A percentile compares a stretch with the other conserved stretches of the same genome.
Evolutionary conservation across 2,329 filamentous ascomycete genomes (phyloP).

Genomic region (Diplodia corticola): DNA sequence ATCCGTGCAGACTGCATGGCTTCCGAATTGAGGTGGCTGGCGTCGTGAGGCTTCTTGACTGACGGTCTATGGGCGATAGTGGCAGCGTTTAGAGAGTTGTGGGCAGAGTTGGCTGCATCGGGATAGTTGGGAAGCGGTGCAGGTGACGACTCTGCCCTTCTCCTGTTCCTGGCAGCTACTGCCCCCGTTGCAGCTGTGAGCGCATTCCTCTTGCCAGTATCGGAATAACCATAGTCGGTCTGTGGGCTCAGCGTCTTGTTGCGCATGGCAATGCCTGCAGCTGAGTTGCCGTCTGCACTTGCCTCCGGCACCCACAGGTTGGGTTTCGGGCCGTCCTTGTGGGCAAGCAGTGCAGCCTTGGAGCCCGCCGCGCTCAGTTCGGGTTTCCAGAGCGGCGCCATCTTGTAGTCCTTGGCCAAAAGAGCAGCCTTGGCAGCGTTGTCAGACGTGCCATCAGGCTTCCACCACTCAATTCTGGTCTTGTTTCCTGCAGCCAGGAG

Average conservation of each 20-base stretch:
- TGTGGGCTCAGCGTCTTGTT: conserved; percentile 50
- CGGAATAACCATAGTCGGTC: conserved; percentile 49
- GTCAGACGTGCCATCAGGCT: conserved; percentile 58
- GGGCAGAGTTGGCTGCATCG: conserved; percentile 60
- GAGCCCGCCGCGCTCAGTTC: conserved; percentile 65
- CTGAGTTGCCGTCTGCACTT: conserved; percentile 61
- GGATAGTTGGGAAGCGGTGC: conserved; percentile 49
- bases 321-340: conserved; percentile 53
- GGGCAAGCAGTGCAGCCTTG: conserved; percentile 71
- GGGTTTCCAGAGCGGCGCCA: conserved; percentile 63
- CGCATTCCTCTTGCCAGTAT: conserved; percentile 62
- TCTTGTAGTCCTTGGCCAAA: conserved; percentile 61
- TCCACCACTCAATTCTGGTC: conserved; percentile 66
- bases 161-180: conserved; percentile 58
- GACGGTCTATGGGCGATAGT: conserved; percentile 63
- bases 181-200: conserved; percentile 75
- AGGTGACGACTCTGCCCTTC: conserved; percentile 64
- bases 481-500: conserved; percentile 71
- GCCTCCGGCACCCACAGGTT: conserved; percentile 55
- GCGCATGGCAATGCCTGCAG: conserved; percentile 67
- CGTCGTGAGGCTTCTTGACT: conserved; percentile 32
- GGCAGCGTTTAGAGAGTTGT: conserved; percentile 73
- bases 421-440: conserved; percentile 61
- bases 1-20: conserved; percentile 63
- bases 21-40: conserved; percentile 46